phyloP scores from a whole-genome alignment of 1,139 yeast species.

The Nakaseomyces nivariensis region DNA sequence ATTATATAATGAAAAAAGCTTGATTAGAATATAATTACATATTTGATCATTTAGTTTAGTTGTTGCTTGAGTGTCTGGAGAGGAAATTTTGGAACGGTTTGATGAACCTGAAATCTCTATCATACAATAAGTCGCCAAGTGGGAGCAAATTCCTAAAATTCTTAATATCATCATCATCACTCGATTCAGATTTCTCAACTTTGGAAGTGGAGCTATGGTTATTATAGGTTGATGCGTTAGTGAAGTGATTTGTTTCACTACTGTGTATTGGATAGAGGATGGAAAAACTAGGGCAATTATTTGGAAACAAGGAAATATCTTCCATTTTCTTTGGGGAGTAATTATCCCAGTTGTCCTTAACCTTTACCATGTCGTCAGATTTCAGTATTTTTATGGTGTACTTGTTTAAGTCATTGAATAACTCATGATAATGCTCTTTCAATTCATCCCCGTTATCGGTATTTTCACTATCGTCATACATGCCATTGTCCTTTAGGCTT shows the following conservation, averaged over 20 bases:
- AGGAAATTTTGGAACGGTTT: conserved; percentile 6
- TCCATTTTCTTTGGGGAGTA: neutral
- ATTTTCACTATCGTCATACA: neutral
- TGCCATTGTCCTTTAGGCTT: conserved; percentile 2
- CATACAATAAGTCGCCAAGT: conserved; percentile 11
- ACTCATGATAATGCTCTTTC: neutral
- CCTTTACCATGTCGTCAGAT: neutral
- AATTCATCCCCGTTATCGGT: neutral
- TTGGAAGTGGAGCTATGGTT: neutral
- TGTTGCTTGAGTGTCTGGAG: neutral
- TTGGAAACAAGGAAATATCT: conserved; percentile 3
- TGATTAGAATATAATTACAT: neutral
- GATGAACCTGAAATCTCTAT: conserved; percentile 13
- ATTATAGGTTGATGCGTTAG: neutral
- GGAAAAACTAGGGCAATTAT: neutral
- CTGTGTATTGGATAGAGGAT: conserved; percentile 6
- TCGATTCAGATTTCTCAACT: neutral
- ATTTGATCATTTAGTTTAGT: neutral
- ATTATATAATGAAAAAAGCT: neutral
- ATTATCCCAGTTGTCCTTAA: neutral
- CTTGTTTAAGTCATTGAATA: neutral
- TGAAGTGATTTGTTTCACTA: neutral
- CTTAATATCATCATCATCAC: neutral
- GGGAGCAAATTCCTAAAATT: conserved; percentile 8
- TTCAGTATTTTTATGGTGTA: neutral